These are phyloP conservation scores for Ensete glaucum DNA, from an alignment of 176 grass and related monocot species.

Conservation along the genomic window DNA sequence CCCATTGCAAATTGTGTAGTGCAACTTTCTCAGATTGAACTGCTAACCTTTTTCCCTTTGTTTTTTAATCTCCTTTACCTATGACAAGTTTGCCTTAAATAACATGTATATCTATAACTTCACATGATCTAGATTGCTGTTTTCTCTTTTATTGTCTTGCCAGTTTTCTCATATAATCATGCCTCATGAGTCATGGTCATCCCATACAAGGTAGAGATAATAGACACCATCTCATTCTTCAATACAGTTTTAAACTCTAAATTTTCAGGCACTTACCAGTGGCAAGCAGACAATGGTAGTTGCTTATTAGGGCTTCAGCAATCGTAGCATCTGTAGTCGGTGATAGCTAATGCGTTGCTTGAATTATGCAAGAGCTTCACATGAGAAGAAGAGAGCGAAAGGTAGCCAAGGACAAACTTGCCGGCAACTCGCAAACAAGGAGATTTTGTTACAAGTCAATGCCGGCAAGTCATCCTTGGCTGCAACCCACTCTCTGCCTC, in stretches of 20 bases:
- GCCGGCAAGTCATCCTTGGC: constrained; percentile 16
- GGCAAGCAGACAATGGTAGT: neutral
- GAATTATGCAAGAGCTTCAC: constrained; percentile 8
- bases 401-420: constrained; percentile 16
- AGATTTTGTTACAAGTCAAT: neutral
- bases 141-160: neutral
- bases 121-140: neutral
- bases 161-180: neutral
- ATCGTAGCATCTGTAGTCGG: neutral
- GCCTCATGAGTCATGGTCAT: no score
- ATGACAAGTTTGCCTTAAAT: neutral
- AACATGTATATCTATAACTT: neutral
- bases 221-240: neutral
- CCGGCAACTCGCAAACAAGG: neutral
- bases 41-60: neutral
- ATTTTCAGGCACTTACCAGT: neutral
- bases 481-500: constrained; percentile 1
- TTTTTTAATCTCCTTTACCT: neutral
- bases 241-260: neutral
- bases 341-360: neutral
- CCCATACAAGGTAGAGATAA: neutral
- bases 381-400: constrained; percentile 6
- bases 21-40: neutral
- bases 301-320: neutral
- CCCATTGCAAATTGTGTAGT: neutral